Percentiles rank a stretch among this genome's conserved stretches.
Conservation (phyloP, 2,329 filamentous ascomycete species). For the Cladosporium sp. region DNA sequence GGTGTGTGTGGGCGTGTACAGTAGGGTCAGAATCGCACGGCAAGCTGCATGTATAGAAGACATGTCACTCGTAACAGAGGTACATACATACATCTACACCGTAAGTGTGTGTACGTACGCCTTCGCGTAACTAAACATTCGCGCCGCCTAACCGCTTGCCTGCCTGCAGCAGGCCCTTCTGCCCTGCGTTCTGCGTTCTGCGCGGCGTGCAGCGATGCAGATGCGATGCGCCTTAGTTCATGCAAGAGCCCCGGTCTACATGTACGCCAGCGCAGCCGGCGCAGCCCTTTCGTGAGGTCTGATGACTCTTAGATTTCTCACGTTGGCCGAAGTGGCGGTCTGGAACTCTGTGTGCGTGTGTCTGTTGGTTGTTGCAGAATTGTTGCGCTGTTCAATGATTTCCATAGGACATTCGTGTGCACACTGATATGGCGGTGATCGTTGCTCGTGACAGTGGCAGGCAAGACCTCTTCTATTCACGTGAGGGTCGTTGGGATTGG, state of each 20-base stretch:
- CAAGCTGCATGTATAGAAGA: not conserved
- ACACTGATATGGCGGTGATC: too few relatives aligned
- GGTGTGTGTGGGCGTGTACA: too few relatives aligned
- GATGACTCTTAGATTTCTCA: not conserved
- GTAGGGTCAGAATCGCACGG: not conserved
- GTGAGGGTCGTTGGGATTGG: too few relatives aligned
- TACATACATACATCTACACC: not conserved
- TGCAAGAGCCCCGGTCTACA: not conserved
- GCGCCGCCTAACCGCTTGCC: too few relatives aligned
- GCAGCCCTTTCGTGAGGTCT: conserved; percentile 2
- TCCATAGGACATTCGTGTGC: too few relatives aligned
- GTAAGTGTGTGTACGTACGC: too few relatives aligned
- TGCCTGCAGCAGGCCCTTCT: not conserved
- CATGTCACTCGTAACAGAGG: not conserved
- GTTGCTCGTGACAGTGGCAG: too few relatives aligned
- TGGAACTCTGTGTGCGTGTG: not conserved
- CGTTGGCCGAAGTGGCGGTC: not conserved
- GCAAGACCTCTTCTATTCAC: too few relatives aligned
- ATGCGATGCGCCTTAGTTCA: not conserved
- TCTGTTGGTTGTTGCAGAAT: too few relatives aligned
- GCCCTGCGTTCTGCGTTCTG: not conserved
- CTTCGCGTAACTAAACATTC: too few relatives aligned
- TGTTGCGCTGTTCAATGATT: too few relatives aligned
- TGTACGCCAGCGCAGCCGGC: not conserved
- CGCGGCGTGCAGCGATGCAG: not conserved